These are phyloP conservation scores for Nannochloris sp. DNA, from an alignment of 139 green algal genomes.

Conservation along the genomic window DNA sequence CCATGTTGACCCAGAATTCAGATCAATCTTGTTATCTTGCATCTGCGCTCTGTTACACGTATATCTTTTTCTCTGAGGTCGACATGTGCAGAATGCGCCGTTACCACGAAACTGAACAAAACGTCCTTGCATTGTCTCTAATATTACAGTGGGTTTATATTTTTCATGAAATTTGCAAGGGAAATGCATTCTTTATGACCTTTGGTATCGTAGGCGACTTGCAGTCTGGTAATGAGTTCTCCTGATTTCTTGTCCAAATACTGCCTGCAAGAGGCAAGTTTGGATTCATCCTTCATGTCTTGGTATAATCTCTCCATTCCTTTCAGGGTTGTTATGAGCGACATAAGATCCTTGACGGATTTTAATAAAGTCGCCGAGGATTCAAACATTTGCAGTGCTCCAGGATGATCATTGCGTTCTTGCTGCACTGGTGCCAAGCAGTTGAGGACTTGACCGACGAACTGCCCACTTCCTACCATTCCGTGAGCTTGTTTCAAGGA, in stretches of 20 bases:
- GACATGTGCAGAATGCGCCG: too few species aligned
- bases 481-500: constrained; percentile 22
- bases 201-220: not conserved
- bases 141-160: not conserved
- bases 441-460: constrained; percentile 25
- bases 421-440: constrained; percentile 23
- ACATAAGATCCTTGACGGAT: constrained; percentile 13
- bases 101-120: not conserved
- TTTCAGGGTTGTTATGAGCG: constrained; percentile 6
- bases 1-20: constrained; percentile 34
- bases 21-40: not conserved
- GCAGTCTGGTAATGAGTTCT: constrained; percentile 6
- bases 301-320: constrained; percentile 12
- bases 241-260: constrained; percentile 15
- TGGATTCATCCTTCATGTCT: not conserved
- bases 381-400: constrained; percentile 21
- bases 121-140: constrained; percentile 1
- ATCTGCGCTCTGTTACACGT: not conserved
- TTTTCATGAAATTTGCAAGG: constrained; percentile 1
- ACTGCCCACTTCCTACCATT: constrained; percentile 19
- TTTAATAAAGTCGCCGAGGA: constrained; percentile 18
- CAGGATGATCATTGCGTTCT: constrained; percentile 7
- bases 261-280: not conserved
- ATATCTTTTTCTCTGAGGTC: too few species aligned
- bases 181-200: not conserved